Conservation (phyloP, 129 eudicot genomes). For the Dittrichia graveolens region DNA sequence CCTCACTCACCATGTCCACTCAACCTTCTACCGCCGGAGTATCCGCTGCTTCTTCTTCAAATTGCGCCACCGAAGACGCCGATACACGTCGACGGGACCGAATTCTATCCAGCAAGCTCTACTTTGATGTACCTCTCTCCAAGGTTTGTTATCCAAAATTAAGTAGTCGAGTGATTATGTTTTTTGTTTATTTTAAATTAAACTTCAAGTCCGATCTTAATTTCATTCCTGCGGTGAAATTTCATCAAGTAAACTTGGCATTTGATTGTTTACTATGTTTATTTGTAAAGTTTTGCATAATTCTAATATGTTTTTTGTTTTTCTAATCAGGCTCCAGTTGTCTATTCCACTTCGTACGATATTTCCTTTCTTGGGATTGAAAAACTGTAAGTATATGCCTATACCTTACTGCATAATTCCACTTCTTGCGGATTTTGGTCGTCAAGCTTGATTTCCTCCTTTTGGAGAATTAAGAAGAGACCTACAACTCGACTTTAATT, state of each 20-base stretch:
- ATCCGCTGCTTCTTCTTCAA: constrained; percentile 30
- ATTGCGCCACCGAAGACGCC: constrained; percentile 26
- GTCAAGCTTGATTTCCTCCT: constrained; percentile 7
- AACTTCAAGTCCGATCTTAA: not conserved
- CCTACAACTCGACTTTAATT: not conserved
- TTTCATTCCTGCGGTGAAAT: constrained; percentile 1
- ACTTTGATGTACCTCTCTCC: constrained; percentile 64
- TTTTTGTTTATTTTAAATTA: not conserved
- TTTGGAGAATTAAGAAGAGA: not conserved
- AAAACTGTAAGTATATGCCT: constrained; percentile 56
- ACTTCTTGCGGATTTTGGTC: not conserved
- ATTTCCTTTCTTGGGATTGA: constrained; percentile 88
- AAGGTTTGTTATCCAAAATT: constrained; percentile 37
- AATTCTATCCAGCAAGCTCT: constrained; percentile 68
- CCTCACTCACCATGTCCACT: constrained; percentile 29
- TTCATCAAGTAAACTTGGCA: not conserved
- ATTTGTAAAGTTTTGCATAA: not conserved
- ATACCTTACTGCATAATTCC: not conserved
- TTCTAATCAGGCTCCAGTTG: constrained; percentile 65
- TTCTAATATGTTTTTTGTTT: not conserved
- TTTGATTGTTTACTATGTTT: not conserved
- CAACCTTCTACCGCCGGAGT: constrained; percentile 26
- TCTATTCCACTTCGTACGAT: constrained; percentile 77
- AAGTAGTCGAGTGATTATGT: not conserved
- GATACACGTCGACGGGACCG: constrained; percentile 60